phyloP scores from a whole-genome alignment of 345 rosid genomes.

The Sonneratia caseolaris region DNA sequence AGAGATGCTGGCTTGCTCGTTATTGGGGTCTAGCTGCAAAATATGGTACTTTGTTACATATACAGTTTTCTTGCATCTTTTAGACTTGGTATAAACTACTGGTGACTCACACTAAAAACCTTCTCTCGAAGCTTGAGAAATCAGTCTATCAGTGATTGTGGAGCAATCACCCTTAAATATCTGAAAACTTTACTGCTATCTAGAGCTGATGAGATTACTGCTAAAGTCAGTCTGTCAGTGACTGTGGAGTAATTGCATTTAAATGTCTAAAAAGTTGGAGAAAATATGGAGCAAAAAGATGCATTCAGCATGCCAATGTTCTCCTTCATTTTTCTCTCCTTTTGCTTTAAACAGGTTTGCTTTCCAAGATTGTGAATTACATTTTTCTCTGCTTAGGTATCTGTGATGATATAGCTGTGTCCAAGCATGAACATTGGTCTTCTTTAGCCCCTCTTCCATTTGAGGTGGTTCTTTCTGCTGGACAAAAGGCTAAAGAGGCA shows the following conservation, averaged over 20 bases:
- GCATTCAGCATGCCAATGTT: neutral
- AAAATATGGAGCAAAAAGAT: neutral
- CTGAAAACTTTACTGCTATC: neutral
- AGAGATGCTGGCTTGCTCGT: conserved; percentile 99
- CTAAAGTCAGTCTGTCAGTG: neutral
- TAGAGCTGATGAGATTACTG: neutral
- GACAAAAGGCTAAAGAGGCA: conserved; percentile 92
- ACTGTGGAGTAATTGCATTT: neutral
- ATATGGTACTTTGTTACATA: conserved; percentile 43
- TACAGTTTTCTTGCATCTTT: neutral
- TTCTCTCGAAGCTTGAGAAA: neutral
- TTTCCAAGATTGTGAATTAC: neutral
- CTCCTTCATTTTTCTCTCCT: neutral
- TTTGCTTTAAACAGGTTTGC: neutral
- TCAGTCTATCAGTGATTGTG: too few relatives aligned
- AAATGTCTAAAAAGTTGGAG: neutral
- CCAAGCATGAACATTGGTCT: conserved; percentile 97
- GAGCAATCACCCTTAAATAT: neutral
- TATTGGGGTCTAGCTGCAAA: conserved; percentile 95
- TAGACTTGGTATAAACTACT: neutral
- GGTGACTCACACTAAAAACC: neutral
- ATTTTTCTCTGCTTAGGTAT: conserved; percentile 36
- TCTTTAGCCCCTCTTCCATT: conserved; percentile 96
- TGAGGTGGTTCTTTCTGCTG: conserved; percentile 94
- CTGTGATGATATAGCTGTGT: conserved; percentile 79